phyloP scores from a whole-genome alignment of 345 rosid genomes.

The Salix dunnii region DNA sequence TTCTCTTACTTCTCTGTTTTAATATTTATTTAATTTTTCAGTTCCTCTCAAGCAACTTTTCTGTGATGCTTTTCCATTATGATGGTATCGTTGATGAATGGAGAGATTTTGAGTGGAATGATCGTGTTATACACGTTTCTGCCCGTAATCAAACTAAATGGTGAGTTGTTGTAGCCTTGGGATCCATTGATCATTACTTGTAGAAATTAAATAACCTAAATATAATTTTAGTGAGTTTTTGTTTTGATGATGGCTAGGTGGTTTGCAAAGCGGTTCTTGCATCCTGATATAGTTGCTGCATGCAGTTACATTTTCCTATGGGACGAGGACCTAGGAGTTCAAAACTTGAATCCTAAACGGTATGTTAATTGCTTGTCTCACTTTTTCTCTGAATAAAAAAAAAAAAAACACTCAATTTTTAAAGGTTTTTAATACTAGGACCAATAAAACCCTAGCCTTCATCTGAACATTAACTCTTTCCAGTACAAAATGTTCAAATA shows the following conservation, averaged over 20 bases:
- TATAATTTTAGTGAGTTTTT: neutral
- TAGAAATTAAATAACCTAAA: neutral
- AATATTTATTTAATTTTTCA: constrained; percentile 28
- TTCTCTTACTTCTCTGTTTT: neutral
- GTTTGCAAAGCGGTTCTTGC: constrained; percentile 82
- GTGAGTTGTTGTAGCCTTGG: constrained; percentile 26
- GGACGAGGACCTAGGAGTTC: constrained; percentile 82
- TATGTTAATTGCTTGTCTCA: constrained; percentile 17
- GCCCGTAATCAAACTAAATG: constrained; percentile 87
- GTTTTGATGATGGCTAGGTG: constrained; percentile 42
- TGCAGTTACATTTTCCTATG: constrained; percentile 59
- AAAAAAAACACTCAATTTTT: neutral
- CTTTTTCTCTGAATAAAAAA: neutral
- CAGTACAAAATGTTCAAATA: too few species aligned
- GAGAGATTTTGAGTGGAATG: constrained; percentile 61
- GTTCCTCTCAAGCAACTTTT: constrained; percentile 61
- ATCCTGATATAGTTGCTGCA: constrained; percentile 61
- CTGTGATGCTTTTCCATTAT: constrained; percentile 85
- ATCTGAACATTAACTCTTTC: too few species aligned
- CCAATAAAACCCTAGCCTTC: too few species aligned
- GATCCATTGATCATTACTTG: neutral
- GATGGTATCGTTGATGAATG: constrained; percentile 81
- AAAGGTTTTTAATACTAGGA: too few species aligned
- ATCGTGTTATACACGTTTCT: constrained; percentile 64
- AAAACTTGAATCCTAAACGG: constrained; percentile 52